Evolutionary conservation across 352 stramenopile genomes (phyloP), one percentile per base, ranked within the genome.

Genomic region (Thraustotheca clavata): DNA sequence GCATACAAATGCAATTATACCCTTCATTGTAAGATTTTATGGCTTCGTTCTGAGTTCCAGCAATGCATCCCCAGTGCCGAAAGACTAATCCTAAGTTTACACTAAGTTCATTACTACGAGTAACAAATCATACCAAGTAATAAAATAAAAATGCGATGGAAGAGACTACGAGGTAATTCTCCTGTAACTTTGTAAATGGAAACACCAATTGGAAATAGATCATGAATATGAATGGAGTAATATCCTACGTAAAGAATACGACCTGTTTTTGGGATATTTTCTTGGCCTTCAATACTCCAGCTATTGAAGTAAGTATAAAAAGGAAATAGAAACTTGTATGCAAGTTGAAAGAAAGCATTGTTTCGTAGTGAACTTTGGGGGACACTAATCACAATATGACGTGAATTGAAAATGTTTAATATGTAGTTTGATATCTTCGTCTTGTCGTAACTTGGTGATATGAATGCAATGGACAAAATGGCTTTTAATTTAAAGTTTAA

Each of bases 281-380:
- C 43, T 24, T 52, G 43, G n/a, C 43, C 43, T 52, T 52, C 43
- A 52, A 52, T 9, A 31, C n/a, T 24, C 43, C 43, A 52, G 43
- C 34, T 31, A 31, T 52, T 35, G 43, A 52, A 52, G 43, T 31
- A 31, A 3, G 9, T 31, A 18, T 26, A 26, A 11, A 24, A 11
- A 1, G 43, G 43, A 31, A 35, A 52, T 9, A 52, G n/a, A 18
- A 52, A 14, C 43, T 14, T 52, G 43, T 52, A 52, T 2, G 43
- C 43, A 18, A 31, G 24, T 52, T 52, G 43, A 18, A 52, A 52
- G 11, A 18, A n/a, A n/a, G n/a, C n/a, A n/a, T n/a, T n/a, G n/a
- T n/a, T n/a, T n/a, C n/a, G n/a, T n/a, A n/a, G n/a, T n/a, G n/a
- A n/a, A n/a, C n/a, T n/a, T n/a, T n/a, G n/a, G n/a, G n/a, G n/a